Evolutionary conservation across 2,329 filamentous ascomycete genomes (phyloP).

Genomic region (Fusarium marasasianum): DNA sequence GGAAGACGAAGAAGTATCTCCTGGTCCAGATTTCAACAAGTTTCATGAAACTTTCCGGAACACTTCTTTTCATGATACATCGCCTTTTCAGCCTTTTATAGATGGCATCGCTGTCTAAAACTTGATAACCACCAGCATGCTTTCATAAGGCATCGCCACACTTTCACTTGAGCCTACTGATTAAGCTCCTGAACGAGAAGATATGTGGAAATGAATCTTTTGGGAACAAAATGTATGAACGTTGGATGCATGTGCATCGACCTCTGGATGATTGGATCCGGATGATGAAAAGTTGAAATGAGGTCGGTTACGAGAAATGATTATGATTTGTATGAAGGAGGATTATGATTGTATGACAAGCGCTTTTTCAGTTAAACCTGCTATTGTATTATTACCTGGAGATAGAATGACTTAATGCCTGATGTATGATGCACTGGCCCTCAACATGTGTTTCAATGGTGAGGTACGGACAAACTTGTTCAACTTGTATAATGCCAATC

Average conservation of each 20-base stretch:
- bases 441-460: not conserved
- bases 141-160: not conserved
- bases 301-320: conserved; percentile 3
- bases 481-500: not conserved
- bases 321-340: conserved; percentile 7
- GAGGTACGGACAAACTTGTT: not conserved
- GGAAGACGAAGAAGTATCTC: conserved; percentile 1
- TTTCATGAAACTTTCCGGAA: conserved; percentile 23
- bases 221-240: conserved; percentile 6
- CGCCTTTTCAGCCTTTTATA: not conserved
- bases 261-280: conserved; percentile 4
- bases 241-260: conserved; percentile 5
- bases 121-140: not conserved
- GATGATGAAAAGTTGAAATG: conserved; percentile 2
- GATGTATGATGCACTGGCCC: not conserved
- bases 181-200: not conserved
- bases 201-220: not conserved
- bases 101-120: not conserved
- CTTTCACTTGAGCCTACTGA: not conserved
- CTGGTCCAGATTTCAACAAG: conserved; percentile 4
- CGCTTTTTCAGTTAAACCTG: conserved; percentile 1
- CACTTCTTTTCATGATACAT: not conserved
- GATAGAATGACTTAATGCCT: conserved; percentile 1
- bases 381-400: conserved; percentile 8
- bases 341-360: conserved; percentile 16